These are phyloP conservation scores for Rhodotorula sp. DNA, from an alignment of 1,284 basidiomycete genomes.

Conservation along the genomic window DNA sequence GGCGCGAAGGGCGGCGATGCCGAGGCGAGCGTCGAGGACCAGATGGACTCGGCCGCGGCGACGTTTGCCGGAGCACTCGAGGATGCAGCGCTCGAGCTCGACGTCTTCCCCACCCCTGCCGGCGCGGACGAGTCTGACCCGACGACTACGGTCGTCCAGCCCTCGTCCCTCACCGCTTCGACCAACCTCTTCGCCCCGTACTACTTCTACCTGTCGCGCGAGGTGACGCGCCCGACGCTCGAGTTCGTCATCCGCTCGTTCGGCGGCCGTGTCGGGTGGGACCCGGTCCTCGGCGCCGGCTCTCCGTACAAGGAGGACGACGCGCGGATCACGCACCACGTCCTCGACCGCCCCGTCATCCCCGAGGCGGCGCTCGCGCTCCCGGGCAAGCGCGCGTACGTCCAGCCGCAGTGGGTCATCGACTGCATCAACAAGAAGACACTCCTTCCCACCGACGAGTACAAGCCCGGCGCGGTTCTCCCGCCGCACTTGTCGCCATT, in stretches of 20 bases:
- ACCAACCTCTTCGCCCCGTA: constrained; percentile 73
- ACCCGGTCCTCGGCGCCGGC: constrained; percentile 74
- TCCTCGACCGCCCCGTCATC: constrained; percentile 80
- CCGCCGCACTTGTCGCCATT: constrained; percentile 98
- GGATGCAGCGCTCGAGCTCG: constrained; percentile 53
- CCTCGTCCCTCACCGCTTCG: constrained; percentile 26
- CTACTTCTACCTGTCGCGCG: constrained; percentile 92
- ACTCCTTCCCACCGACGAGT: constrained; percentile 81
- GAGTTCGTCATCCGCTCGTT: constrained; percentile 93
- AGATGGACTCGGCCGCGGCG: constrained; percentile 39
- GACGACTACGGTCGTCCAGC: constrained; percentile 28
- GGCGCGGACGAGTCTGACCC: constrained; percentile 52
- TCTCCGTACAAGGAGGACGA: constrained; percentile 68
- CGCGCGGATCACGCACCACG: constrained; percentile 85
- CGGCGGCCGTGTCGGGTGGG: constrained; percentile 78
- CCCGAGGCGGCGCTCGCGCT: constrained; percentile 50
- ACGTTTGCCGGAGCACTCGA: constrained; percentile 58
- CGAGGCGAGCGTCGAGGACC: constrained; percentile 49
- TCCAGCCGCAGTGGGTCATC: constrained; percentile 98
- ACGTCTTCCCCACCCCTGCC: constrained; percentile 50
- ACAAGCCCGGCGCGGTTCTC: constrained; percentile 80
- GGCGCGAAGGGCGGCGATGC: constrained; percentile 38
- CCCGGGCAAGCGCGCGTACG: constrained; percentile 73
- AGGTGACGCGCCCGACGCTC: constrained; percentile 87
- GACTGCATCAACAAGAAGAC: constrained; percentile 90